Base-by-base conservation (phyloP, 257 asterid species). In the Plantago elongata region DNA sequence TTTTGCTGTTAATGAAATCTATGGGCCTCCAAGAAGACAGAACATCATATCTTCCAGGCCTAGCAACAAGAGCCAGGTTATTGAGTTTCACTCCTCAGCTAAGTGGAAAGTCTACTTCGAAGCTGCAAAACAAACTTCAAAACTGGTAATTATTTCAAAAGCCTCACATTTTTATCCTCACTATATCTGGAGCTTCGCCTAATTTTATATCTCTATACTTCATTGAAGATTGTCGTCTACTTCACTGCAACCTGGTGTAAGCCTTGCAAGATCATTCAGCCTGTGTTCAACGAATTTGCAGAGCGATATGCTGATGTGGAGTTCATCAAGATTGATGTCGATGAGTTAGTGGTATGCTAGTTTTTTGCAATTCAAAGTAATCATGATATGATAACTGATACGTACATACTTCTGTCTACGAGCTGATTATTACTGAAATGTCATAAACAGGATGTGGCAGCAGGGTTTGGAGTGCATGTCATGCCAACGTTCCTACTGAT, bases 211-310 rank as follows among this genome's bases (percentile, higher is more conserved):
- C 27, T 16, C 7, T 55, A 17, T 61, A 44, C 29, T n/a, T n/a
- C 62, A 37, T 67, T 58, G 69, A 69, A 86, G 95, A 73, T 86
- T 68, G 90, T 88, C 55, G 43, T 88, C 13, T 74, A 88, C 68
- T 88, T 91, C 84, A 74, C 87, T 1, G 92, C 95, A 6, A 44
- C 87, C 27, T 86, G 96, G 95, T 85, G 93, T 15, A 86, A 88
- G 61, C 93, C 95, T n/a, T 88, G 89, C 34, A 65, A 75, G 63
- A 43, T 5, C 54, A 81, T 88, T 56, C 78, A 65, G 15, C 95
- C 90, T 11, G 68, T 73, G 4, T 40, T 91, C 46, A 64, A 75
- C 0, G 94, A 77, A 49, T 74, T 88, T 38, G 81, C 95, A 6
- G 76, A 76, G 6, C 77, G 66, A 52, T 88, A 73, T 61, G 52